Percentiles rank a stretch among this genome's conserved stretches.
Evolutionary conservation across 2,329 filamentous ascomycete species (phyloP).

Genomic region (Penicillium crustosum): DNA sequence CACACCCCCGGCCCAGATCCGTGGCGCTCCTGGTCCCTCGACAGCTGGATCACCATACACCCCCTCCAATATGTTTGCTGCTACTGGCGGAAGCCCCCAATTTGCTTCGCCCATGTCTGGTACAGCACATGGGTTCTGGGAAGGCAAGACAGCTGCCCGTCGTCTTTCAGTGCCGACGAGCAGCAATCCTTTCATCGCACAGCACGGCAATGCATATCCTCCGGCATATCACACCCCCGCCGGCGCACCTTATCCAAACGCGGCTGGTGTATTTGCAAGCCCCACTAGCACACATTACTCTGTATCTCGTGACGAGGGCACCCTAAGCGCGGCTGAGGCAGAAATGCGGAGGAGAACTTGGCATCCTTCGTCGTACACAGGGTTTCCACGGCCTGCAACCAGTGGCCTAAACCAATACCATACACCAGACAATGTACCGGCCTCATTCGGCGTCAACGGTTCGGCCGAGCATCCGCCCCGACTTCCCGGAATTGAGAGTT

Average conservation of each 20-base stretch:
- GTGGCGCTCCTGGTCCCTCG: slow-evolving; percentile 65
- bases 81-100: slow-evolving; percentile 70
- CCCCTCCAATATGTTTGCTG: slow-evolving; percentile 78
- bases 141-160: slow-evolving; percentile 66
- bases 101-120: slow-evolving; percentile 75
- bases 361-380: slow-evolving; percentile 72
- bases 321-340: slow-evolving; percentile 59
- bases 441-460: slow-evolving; percentile 56
- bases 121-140: slow-evolving; percentile 73
- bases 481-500: slow-evolving; percentile 88
- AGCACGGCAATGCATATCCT: slow-evolving; percentile 56
- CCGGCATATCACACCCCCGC: slow-evolving; percentile 58
- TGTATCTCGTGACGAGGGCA: slow-evolving; percentile 35
- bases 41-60: slow-evolving; percentile 78
- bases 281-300: slow-evolving; percentile 65
- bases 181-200: slow-evolving; percentile 70
- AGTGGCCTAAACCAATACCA: slow-evolving; percentile 75
- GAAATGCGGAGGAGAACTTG: slow-evolving; percentile 83
- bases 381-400: slow-evolving; percentile 63
- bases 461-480: slow-evolving; percentile 61
- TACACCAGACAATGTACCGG: slow-evolving; percentile 63
- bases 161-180: slow-evolving; percentile 80
- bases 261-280: slow-evolving; percentile 64
- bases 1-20: slow-evolving; percentile 63
- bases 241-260: slow-evolving; percentile 55